phyloP scores from a whole-genome alignment of 805 yeast species.

The Lipomyces sp. region DNA sequence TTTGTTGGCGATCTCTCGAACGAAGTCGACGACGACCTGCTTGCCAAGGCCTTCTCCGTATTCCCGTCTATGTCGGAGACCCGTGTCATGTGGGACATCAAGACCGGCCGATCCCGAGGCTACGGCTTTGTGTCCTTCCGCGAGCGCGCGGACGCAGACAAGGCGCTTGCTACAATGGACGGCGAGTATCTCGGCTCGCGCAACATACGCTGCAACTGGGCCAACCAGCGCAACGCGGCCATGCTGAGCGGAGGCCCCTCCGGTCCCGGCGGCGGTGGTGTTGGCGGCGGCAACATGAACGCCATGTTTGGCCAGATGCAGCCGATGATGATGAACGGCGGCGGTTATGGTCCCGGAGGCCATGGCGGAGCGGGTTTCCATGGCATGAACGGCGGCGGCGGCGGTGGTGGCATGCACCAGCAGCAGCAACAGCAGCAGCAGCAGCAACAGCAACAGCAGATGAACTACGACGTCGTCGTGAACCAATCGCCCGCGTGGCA shows the following conservation, averaged over 20 bases:
- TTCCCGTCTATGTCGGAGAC: slow-evolving; percentile 70
- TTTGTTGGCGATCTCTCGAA: slow-evolving; percentile 84
- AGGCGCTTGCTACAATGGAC: slow-evolving; percentile 68
- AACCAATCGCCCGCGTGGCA: slow-evolving; percentile 80
- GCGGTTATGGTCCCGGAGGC: background rate
- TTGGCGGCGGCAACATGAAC: no score
- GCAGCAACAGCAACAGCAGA: slow-evolving; percentile 41
- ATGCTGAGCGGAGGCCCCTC: background rate
- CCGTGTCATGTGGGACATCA: slow-evolving; percentile 97
- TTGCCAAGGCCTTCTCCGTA: slow-evolving; percentile 54
- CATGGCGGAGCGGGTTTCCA: background rate
- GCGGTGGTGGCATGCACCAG: background rate
- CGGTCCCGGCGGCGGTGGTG: background rate
- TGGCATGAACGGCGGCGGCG: slow-evolving; percentile 11
- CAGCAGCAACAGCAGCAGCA: slow-evolving; percentile 12
- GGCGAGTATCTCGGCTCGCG: slow-evolving; percentile 71
- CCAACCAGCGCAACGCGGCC: slow-evolving; percentile 48
- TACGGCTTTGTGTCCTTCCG: slow-evolving; percentile 84
- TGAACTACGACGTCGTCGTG: slow-evolving; percentile 64
- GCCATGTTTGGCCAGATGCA: no score
- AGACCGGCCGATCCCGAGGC: slow-evolving; percentile 56
- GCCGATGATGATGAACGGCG: background rate
- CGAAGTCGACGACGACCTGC: slow-evolving; percentile 75
- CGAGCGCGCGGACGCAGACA: slow-evolving; percentile 65
- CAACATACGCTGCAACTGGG: slow-evolving; percentile 84